Evolutionary conservation across 1,139 yeast genomes (phyloP), one percentile per base, ranked within the genome.

Genomic region (Hyphopichia buzzinii): DNA sequence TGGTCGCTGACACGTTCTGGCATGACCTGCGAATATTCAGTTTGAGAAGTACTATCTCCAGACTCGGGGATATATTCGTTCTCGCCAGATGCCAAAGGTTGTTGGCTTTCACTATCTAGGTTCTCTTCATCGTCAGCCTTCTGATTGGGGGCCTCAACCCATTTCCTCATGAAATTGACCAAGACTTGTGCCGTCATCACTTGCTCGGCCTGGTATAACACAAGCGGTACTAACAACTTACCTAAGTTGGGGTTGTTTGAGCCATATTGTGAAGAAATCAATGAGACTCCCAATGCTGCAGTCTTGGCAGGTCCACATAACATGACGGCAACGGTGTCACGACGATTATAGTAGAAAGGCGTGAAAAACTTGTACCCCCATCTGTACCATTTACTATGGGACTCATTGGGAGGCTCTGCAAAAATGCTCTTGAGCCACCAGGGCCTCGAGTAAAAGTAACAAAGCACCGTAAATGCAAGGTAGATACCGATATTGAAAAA

Each of bases 281-380:
- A 67, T 1, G 95, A 84, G 1, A 88, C 95, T 31, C 96, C 96
- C 36, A 88, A 67, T 0, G 96, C 96, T 0, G 95, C 96, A 0
- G 96, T 87, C 55, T 88, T 88, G 3, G 96, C 95, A 2, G 95
- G 94, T 5, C 95, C 96, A 59, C 96, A 87, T 39, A 87, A 73
- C 82, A 88, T 74, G 33, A 88, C 72, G 4, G 92, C 75, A 23
- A 86, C 86, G 0, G 96, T 79, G 52, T 88, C 96, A 38, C 65
- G 61, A 47, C 82, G 75, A 46, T 72, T 68, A 58, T 84, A 84
- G 56, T 83, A 84, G 49, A 86, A 85, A 1, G 92, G 90, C 35
- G 67, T 67, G 44, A 84, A 70, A 1, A 61, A 47, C 37, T 51
- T 62, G 52, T 76, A 71, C 15, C 53, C 42, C 37, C 46, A 51